A percentile compares a stretch with the other conserved stretches of the same genome.
These are phyloP conservation scores for Kodamaea suecica DNA, from an alignment of 1,139 yeast species.

Conservation along the genomic window DNA sequence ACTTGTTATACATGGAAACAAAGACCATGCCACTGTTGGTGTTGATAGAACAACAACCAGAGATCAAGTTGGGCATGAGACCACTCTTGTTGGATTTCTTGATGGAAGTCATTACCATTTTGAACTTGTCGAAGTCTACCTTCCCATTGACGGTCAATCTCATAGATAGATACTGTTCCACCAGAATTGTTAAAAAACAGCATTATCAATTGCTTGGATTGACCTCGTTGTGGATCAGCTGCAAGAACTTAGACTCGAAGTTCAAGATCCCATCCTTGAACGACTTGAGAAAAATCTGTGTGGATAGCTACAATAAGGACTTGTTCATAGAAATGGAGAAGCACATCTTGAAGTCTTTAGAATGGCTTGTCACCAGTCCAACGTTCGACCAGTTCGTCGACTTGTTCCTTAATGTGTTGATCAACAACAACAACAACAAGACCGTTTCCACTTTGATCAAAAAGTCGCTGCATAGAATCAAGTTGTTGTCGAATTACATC, in stretches of 20 bases:
- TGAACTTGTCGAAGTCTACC: constrained; percentile 48
- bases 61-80: constrained; percentile 48
- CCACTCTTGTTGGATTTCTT: constrained; percentile 51
- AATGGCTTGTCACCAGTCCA: constrained; percentile 56
- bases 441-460: constrained; percentile 25
- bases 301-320: constrained; percentile 57
- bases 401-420: constrained; percentile 37
- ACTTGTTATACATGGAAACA: constrained; percentile 34
- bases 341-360: constrained; percentile 55
- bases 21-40: constrained; percentile 35
- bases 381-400: constrained; percentile 64
- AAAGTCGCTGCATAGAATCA: constrained; percentile 42
- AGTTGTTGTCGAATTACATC: constrained; percentile 54
- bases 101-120: constrained; percentile 51
- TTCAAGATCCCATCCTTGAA: constrained; percentile 59
- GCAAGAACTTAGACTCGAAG: constrained; percentile 69
- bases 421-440: constrained; percentile 17
- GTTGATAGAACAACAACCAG: constrained; percentile 51
- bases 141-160: constrained; percentile 54
- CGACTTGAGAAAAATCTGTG: constrained; percentile 58
- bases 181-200: constrained; percentile 48
- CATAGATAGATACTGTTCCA: constrained; percentile 51
- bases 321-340: constrained; percentile 68
- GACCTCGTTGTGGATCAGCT: constrained; percentile 70
- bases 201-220: constrained; percentile 69